Evolutionary conservation across 2,329 filamentous ascomycete species (phyloP).

Genomic region (Penicillium sp.): DNA sequence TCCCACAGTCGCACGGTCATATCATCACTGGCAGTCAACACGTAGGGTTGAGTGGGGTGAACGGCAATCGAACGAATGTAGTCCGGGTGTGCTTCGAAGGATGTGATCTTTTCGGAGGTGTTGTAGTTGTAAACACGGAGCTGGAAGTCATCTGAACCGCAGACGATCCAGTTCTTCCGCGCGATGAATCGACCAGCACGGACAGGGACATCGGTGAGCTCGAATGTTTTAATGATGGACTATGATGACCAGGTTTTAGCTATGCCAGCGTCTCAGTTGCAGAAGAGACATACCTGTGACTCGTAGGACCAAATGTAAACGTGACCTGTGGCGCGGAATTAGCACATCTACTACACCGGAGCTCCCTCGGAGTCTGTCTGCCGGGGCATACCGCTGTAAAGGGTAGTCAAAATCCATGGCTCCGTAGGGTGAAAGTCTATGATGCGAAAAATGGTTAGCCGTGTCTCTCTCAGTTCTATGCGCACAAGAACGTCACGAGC

Average conservation of each 20-base stretch:
- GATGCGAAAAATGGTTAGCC: background rate
- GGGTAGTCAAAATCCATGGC: conserved; percentile 72
- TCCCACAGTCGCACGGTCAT: conserved; percentile 99
- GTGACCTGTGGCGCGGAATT: conserved; percentile 63
- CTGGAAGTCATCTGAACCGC: conserved; percentile 90
- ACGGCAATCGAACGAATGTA: conserved; percentile 97
- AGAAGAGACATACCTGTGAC: conserved; percentile 63
- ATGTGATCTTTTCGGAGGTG: conserved; percentile 96
- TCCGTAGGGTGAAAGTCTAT: conserved; percentile 2
- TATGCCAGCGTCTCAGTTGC: background rate
- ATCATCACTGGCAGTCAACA: conserved; percentile 94
- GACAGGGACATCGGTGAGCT: conserved; percentile 96
- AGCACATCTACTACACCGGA: conserved; percentile 27
- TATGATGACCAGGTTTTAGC: conserved; percentile 36
- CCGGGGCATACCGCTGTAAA: conserved; percentile 78
- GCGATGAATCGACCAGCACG: conserved; percentile 95
- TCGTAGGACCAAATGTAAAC: conserved; percentile 99
- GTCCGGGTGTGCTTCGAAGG: conserved; percentile 96
- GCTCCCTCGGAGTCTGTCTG: conserved; percentile 8
- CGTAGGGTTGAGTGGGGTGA: conserved; percentile 92
- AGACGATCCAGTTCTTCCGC: conserved; percentile 98
- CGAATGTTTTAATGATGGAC: conserved; percentile 97
- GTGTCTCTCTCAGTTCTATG: conserved; percentile 42
- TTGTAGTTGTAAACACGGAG: conserved; percentile 97
- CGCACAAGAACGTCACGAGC: conserved; percentile 95